A percentile compares a stretch with the other conserved stretches of the same genome.
phyloP scores from a whole-genome alignment of 306 rosid species.

The Quillaja saponaria region DNA sequence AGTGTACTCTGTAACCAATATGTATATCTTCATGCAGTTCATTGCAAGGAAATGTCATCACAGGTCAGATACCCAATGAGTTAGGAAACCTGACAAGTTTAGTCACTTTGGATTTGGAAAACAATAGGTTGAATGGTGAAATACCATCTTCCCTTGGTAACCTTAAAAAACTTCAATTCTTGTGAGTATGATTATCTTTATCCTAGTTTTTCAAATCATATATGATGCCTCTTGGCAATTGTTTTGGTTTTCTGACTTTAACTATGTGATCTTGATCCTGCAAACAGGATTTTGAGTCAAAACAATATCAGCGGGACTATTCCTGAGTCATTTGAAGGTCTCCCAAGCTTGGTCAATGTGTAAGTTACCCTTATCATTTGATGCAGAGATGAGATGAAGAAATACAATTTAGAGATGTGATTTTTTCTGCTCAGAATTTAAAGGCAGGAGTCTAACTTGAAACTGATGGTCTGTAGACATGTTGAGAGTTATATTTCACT shows the following conservation, averaged over 20 bases:
- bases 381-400: slow-evolving; percentile 14
- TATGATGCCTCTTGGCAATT: slow-evolving; percentile 21
- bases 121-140: slow-evolving; percentile 70
- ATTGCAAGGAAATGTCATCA: slow-evolving; percentile 81
- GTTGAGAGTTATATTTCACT: slow-evolving; percentile 9
- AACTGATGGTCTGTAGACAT: slow-evolving; percentile 30
- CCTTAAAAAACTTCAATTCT: slow-evolving; percentile 72
- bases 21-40: slow-evolving; percentile 48
- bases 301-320: slow-evolving; percentile 74
- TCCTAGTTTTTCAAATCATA: slow-evolving; percentile 12
- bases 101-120: slow-evolving; percentile 73
- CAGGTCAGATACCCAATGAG: slow-evolving; percentile 76
- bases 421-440: too few relatives aligned
- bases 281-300: slow-evolving; percentile 76
- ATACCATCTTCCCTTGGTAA: slow-evolving; percentile 86
- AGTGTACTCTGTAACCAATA: slow-evolving; percentile 10
- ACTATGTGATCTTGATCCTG: slow-evolving; percentile 29
- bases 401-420: neutral
- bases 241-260: slow-evolving; percentile 25
- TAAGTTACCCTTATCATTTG: slow-evolving; percentile 46
- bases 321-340: slow-evolving; percentile 72
- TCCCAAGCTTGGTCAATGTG: slow-evolving; percentile 66
- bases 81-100: slow-evolving; percentile 72
- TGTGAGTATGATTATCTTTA: slow-evolving; percentile 59
- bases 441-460: neutral